Conservation (phyloP, 78 protist genomes). For the Planoprotostelium fungivorum region DNA sequence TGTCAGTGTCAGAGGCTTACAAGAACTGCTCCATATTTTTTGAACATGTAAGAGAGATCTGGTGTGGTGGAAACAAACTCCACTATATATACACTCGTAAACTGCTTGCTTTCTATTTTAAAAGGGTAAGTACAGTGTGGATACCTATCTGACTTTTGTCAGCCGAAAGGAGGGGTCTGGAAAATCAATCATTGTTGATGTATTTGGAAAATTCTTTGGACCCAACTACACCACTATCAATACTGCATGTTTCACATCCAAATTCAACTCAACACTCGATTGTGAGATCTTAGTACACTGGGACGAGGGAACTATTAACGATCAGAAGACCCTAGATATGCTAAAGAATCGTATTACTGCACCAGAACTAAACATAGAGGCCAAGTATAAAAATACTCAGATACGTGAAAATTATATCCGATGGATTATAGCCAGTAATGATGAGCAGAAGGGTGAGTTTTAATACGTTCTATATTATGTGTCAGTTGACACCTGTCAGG, state of each 20-base stretch:
- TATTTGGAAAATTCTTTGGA: not conserved
- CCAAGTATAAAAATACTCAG: not conserved
- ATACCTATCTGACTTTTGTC: not conserved
- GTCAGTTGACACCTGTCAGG: constrained; percentile 2
- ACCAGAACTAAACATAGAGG: not conserved
- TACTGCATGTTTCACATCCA: not conserved
- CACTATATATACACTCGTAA: not conserved
- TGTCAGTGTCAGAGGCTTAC: not conserved
- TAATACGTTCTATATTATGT: not conserved
- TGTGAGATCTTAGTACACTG: not conserved
- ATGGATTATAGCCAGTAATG: not conserved
- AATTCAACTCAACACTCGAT: not conserved
- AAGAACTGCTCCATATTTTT: not conserved
- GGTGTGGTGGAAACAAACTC: not conserved
- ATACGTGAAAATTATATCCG: not conserved
- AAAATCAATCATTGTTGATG: not conserved
- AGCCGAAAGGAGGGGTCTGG: constrained; percentile 2
- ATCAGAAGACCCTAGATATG: not conserved
- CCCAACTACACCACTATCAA: not conserved
- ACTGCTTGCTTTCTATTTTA: not conserved
- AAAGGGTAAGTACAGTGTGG: not conserved
- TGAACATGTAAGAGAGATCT: not conserved
- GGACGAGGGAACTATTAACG: not conserved
- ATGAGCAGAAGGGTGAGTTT: not conserved
- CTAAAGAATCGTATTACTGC: not conserved